Conservation (phyloP, 2,329 filamentous ascomycete genomes). For the Tolypocladium ovalisporum region DNA sequence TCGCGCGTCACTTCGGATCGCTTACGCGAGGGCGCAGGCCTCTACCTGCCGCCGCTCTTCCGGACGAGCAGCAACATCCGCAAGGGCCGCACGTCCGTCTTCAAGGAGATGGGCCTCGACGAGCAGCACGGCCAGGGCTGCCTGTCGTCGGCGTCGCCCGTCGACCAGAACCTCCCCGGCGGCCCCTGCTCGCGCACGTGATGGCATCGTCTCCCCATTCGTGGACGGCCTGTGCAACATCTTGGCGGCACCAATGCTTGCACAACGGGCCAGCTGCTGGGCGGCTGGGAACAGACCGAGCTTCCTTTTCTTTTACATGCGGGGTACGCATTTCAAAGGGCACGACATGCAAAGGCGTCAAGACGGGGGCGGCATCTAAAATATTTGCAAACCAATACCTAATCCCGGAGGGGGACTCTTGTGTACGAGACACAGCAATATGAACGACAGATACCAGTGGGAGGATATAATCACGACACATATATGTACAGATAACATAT, state of each 20-base stretch:
- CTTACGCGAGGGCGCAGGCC: constrained; percentile 34
- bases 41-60: constrained; percentile 25
- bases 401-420: not conserved
- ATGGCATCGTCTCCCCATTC: not conserved
- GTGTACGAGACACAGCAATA: not conserved
- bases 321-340: too few species aligned
- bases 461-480: not conserved
- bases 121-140: constrained; percentile 12
- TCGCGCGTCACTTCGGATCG: constrained; percentile 39
- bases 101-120: constrained; percentile 38
- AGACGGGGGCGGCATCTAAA: not conserved
- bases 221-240: not conserved
- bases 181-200: not conserved
- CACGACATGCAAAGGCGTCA: too few species aligned
- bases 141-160: not conserved
- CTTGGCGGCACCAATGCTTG: too few species aligned
- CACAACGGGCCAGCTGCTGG: not conserved
- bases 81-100: constrained; percentile 40
- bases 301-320: not conserved
- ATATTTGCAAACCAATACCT: not conserved
- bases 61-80: constrained; percentile 32
- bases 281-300: not conserved
- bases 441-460: not conserved
- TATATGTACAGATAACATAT: not conserved
- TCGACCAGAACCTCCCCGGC: not conserved